Evolutionary conservation across 2,329 filamentous ascomycete species (phyloP).

Genomic region (Beauveria brongniartii): DNA sequence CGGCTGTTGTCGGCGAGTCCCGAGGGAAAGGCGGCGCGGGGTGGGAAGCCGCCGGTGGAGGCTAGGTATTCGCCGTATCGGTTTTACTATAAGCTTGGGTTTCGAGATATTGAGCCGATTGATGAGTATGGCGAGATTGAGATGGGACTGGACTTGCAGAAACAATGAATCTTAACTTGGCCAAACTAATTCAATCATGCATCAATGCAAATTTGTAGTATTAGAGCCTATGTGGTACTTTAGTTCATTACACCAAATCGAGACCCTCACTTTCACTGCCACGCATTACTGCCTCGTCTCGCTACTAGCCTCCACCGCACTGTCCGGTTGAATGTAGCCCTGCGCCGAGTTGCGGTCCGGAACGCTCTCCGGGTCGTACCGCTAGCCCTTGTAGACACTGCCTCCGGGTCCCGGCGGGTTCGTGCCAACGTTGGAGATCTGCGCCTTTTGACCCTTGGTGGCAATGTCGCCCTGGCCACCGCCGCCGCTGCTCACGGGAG

Average conservation of each 20-base stretch:
- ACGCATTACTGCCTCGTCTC: slow-evolving; percentile 14
- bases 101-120: background rate
- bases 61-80: slow-evolving; percentile 5
- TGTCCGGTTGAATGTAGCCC: slow-evolving; percentile 32
- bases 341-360: slow-evolving; percentile 35
- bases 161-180: too few relatives aligned
- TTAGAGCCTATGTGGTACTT: too few relatives aligned
- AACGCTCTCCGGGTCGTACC: slow-evolving; percentile 33
- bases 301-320: slow-evolving; percentile 28
- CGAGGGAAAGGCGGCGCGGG: background rate
- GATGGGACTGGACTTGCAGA: slow-evolving; percentile 1
- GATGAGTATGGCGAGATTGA: slow-evolving; percentile 9
- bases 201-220: too few relatives aligned
- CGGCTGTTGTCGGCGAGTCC: slow-evolving; percentile 5
- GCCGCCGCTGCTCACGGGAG: slow-evolving; percentile 18
- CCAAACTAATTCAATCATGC: too few relatives aligned
- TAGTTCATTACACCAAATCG: too few relatives aligned
- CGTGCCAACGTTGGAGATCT: slow-evolving; percentile 29
- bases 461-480: slow-evolving; percentile 22
- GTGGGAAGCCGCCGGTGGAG: background rate
- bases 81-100: slow-evolving; percentile 10
- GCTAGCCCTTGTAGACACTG: slow-evolving; percentile 30
- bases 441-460: slow-evolving; percentile 28
- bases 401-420: slow-evolving; percentile 28
- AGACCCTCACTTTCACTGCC: background rate